Evolutionary conservation across 2,329 filamentous ascomycete species (phyloP), one percentile per base, ranked within the genome.

Genomic region (Gyromitra esculenta): DNA sequence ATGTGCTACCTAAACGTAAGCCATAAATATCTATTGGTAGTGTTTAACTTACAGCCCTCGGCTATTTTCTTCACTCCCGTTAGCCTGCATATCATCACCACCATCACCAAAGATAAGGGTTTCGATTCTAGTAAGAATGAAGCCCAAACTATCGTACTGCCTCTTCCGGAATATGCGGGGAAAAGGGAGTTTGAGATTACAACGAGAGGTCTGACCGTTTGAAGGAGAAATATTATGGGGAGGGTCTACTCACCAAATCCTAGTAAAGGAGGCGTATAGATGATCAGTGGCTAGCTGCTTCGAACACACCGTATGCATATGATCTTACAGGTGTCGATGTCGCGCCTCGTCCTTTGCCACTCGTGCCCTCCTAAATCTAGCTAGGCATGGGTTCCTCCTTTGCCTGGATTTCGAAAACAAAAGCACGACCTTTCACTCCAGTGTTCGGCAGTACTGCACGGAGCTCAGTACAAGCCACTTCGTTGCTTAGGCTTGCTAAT

Each of bases 11-110:
- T 21, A 57, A 39, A 11, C 52, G 54, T 48, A 69, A 21, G 37
- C 41, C 66, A 59, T 18, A 52, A 21, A 2, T 18, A 52, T 8
- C 48, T 25, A 52, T 21, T 52, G 48, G 48, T n/a, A 21, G 48
- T 21, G 15, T 52, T 52, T 31, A 15, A 18, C 18, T 13, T 13
- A 31, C 4, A 43, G 21, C 8, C 31, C 43, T 60, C 66, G 54
- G 64, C 45, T 68, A 45, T 57, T 67, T 68, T 25, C 41, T 45
- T n/a, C 9, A 13, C 5, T 62, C 21, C 35, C 59, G 39, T 25
- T 43, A 18, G 15, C n/a, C 6, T 62, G 59, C 59, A 62, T 62
- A 43, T 45, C 41, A 37, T 37, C 59, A 62, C 59, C 8, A 43
- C 21, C 41, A 37, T 37, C 59, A 62, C 59, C 8, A 31, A 13